phyloP scores from a whole-genome alignment of 768 basidiomycete species.

The Leccinum subgranulosum region DNA sequence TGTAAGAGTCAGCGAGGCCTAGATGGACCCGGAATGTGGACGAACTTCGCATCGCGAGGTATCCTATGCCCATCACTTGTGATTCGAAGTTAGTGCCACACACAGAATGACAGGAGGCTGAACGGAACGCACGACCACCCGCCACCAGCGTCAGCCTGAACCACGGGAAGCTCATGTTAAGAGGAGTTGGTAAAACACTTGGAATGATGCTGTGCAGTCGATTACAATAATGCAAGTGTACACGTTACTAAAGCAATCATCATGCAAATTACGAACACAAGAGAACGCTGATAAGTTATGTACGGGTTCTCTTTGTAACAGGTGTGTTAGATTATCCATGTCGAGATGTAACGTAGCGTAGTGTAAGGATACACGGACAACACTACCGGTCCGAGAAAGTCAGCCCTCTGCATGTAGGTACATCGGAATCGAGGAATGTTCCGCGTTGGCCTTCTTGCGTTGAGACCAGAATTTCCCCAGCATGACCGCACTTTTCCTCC shows the following conservation, averaged over 20 bases:
- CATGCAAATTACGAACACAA: slow-evolving; percentile 9
- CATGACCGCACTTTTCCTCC: slow-evolving; percentile 39
- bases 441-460: slow-evolving; percentile 24
- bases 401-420: slow-evolving; percentile 24
- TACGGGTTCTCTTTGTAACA: slow-evolving; percentile 7
- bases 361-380: slow-evolving; percentile 4
- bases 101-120: not conserved
- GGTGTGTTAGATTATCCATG: slow-evolving; percentile 5
- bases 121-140: slow-evolving; percentile 42
- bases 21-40: not conserved
- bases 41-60: slow-evolving; percentile 59
- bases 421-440: slow-evolving; percentile 21
- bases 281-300: slow-evolving; percentile 8
- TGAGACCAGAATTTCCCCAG: slow-evolving; percentile 27
- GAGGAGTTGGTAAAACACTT: not conserved
- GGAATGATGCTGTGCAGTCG: slow-evolving; percentile 13
- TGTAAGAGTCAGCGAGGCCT: slow-evolving; percentile 4
- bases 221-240: slow-evolving; percentile 10
- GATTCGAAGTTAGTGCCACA: slow-evolving; percentile 6
- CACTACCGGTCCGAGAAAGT: not conserved
- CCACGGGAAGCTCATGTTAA: slow-evolving; percentile 55
- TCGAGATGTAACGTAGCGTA: slow-evolving; percentile 11
- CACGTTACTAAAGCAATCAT: slow-evolving; percentile 3
- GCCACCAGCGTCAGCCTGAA: slow-evolving; percentile 47
- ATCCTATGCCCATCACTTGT: slow-evolving; percentile 55